Base-by-base conservation (phyloP, 306 rosid species). In the Lathyrus tuberosus region DNA sequence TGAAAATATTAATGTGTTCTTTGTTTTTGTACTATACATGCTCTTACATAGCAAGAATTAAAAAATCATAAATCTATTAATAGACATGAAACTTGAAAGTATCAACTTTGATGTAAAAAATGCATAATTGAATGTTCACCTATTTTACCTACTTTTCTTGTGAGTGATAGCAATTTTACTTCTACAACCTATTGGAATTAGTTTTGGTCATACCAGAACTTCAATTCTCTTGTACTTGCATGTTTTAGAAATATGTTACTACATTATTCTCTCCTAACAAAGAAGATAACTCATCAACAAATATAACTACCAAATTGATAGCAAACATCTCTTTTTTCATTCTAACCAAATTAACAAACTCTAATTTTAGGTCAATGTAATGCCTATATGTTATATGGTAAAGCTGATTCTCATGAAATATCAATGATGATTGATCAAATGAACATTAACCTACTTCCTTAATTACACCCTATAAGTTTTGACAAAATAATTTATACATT, bases 61-160 rank as follows among this genome's bases (percentile, higher is more conserved):
- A 20, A 20, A 20, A 0, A 20, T 20, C 22, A 20, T 20, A 20
- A 20, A 20, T 20, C 1, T 20, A 20, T 20, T 20, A 20, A 20
- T 24, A 54, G 57, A 51, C n/a, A 70, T 35, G 26, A 52, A 40
- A 44, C 17, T 13, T 44, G 20, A 47, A 75, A 70, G 58, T 71
- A 75, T 67, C 76, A 61, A 71, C 81, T 67, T 78, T 81, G 1
- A 20, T 20, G 22, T 20, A 20, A 20, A 20, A 1, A 20, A 1
- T 20, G 22, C 22, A 20, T 20, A 0, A 20, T 20, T 20, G 22
- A 20, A 20, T 20, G 22, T 20, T 20, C 84, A 86, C 83, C 91
- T n/a, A 79, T 80, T 81, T 89, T 64, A 83, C 91, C 92, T 82
- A 86, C 88, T 81, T 76, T 62, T 49, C 76, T 76, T 60, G n/a